These are phyloP conservation scores for Yarrowia hollandica DNA, from an alignment of 805 yeast species.

Conservation along the genomic window DNA sequence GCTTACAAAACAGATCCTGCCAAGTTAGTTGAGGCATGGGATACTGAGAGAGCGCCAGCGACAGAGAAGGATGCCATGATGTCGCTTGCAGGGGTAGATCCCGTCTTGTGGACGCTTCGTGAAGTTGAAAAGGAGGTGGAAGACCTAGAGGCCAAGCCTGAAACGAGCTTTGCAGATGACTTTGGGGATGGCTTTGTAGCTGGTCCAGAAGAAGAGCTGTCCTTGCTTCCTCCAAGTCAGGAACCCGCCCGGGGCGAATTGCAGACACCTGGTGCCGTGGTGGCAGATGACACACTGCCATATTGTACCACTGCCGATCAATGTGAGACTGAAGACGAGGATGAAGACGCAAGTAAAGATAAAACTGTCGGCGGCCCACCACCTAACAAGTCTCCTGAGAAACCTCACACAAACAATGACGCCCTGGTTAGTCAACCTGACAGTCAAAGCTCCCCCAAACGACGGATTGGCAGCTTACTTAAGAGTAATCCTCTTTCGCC, in stretches of 20 bases:
- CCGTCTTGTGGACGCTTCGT: not conserved
- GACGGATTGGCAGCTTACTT: slow-evolving; percentile 14
- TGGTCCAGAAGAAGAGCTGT: not conserved
- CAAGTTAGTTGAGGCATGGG: not conserved
- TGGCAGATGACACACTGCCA: not conserved
- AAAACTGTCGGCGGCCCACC: no score
- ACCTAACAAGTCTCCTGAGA: no score
- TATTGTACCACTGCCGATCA: not conserved
- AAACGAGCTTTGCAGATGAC: slow-evolving; percentile 3
- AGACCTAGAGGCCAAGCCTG: not conserved
- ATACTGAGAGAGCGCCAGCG: not conserved
- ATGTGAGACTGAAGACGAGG: slow-evolving; percentile 11
- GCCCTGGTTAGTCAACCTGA: not conserved
- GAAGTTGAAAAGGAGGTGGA: not conserved
- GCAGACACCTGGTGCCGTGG: not conserved
- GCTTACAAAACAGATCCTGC: slow-evolving; percentile 9
- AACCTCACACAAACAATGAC: no score
- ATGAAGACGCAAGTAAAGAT: no score
- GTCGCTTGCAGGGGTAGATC: not conserved
- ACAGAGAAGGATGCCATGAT: slow-evolving; percentile 4
- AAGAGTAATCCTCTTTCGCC: not conserved
- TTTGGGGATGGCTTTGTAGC: not conserved
- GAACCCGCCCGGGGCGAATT: no score
- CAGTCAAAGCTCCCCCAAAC: not conserved
- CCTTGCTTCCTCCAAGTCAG: not conserved